These are phyloP conservation scores for Rhizopogon roseolus DNA, from an alignment of 768 basidiomycete species.

Conservation along the genomic window DNA sequence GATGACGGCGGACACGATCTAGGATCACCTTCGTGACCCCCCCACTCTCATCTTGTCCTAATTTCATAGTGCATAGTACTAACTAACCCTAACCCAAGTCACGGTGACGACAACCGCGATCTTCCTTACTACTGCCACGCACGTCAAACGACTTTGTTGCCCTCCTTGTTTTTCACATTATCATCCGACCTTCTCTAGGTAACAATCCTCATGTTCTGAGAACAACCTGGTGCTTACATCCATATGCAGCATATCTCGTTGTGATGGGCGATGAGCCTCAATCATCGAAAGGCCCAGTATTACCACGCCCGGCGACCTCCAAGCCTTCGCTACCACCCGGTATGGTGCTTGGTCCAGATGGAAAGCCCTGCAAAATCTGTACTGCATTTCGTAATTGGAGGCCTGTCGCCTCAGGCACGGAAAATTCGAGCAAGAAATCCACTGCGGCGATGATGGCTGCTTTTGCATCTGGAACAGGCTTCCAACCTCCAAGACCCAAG, in stretches of 20 bases:
- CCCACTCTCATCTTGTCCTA: no score
- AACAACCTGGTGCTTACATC: neutral
- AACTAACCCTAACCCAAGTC: no score
- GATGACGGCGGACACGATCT: no score
- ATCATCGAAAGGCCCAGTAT: neutral
- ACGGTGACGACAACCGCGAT: no score
- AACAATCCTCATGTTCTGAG: neutral
- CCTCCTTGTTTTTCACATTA: no score
- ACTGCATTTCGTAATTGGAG: slow-evolving; percentile 75
- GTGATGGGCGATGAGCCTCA: neutral
- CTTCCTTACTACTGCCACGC: no score
- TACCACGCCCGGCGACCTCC: slow-evolving; percentile 3
- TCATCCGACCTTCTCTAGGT: neutral
- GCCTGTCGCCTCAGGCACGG: slow-evolving; percentile 31
- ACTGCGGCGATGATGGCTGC: slow-evolving; percentile 30
- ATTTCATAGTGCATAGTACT: no score
- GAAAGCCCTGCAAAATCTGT: slow-evolving; percentile 93
- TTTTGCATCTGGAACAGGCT: slow-evolving; percentile 24
- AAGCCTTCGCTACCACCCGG: slow-evolving; percentile 59
- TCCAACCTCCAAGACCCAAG: slow-evolving; percentile 20
- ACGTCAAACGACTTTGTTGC: no score
- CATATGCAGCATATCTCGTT: neutral
- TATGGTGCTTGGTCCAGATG: slow-evolving; percentile 86
- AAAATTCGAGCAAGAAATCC: slow-evolving; percentile 16
- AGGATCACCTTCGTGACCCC: no score